phyloP scores from a whole-genome alignment of 371 early-diverging fungal species.

The Syncephalis plumigaleata region DNA sequence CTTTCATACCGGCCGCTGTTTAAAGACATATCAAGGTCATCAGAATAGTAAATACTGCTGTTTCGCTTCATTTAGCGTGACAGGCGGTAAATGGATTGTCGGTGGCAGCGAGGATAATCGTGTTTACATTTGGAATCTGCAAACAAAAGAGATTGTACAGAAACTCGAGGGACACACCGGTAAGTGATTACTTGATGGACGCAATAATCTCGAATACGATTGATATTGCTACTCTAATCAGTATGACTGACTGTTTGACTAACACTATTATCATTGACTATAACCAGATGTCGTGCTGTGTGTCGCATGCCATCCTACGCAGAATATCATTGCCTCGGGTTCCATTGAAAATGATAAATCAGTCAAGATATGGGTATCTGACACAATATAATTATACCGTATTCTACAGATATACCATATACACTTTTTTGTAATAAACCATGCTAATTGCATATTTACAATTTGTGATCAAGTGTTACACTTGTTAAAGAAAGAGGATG shows the following conservation, averaged over 20 bases:
- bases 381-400: neutral
- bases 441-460: neutral
- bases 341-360: constrained; percentile 81
- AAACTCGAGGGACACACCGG: constrained; percentile 80
- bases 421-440: neutral
- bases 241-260: neutral
- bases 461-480: no score
- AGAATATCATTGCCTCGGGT: constrained; percentile 90
- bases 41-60: constrained; percentile 80
- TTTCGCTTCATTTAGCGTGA: constrained; percentile 83
- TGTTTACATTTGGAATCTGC: constrained; percentile 93
- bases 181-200: constrained; percentile 20
- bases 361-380: constrained; percentile 63
- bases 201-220: neutral
- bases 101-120: constrained; percentile 84
- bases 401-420: neutral
- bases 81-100: constrained; percentile 91
- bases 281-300: constrained; percentile 84
- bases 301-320: constrained; percentile 87
- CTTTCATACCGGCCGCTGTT: constrained; percentile 78
- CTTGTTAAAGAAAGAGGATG: no score
- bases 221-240: neutral
- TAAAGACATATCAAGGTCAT: constrained; percentile 89
- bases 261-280: no score
- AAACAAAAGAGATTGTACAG: constrained; percentile 86